A percentile compares a stretch with the other conserved stretches of the same genome.
phyloP scores from a whole-genome alignment of 1,284 basidiomycete species.

The Wolfiporia cocos region DNA sequence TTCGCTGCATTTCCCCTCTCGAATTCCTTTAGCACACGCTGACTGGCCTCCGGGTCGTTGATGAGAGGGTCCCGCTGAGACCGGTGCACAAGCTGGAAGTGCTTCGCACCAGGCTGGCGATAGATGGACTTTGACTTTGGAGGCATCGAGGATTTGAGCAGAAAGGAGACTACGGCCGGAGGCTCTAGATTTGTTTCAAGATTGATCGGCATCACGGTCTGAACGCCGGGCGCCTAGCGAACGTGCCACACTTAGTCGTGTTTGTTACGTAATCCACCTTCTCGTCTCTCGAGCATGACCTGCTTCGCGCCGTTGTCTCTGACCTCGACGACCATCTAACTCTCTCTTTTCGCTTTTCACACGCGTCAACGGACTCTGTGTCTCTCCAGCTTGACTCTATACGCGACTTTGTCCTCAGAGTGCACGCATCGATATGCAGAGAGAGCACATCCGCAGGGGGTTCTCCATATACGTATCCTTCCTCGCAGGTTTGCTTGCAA shows the following conservation, averaged over 20 bases:
- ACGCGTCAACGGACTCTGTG: no score
- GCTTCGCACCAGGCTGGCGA: slow-evolving; percentile 81
- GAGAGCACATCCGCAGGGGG: slow-evolving; percentile 71
- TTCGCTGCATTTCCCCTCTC: slow-evolving; percentile 69
- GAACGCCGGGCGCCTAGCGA: not conserved
- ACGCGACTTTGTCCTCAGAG: slow-evolving; percentile 1
- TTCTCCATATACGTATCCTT: slow-evolving; percentile 77
- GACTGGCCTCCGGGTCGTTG: slow-evolving; percentile 87
- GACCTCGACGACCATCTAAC: slow-evolving; percentile 8
- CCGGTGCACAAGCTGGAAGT: slow-evolving; percentile 96
- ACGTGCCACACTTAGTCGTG: not conserved
- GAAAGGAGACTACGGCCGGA: not conserved
- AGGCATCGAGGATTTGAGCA: not conserved
- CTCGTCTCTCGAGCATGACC: slow-evolving; percentile 13
- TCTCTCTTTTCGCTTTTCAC: not conserved
- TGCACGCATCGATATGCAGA: slow-evolving; percentile 44
- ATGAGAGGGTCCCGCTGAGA: slow-evolving; percentile 95
- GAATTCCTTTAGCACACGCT: slow-evolving; percentile 85
- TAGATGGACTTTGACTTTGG: slow-evolving; percentile 76
- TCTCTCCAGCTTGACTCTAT: no score
- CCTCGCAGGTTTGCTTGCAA: slow-evolving; percentile 13
- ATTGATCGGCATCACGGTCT: not conserved
- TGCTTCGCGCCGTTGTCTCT: slow-evolving; percentile 12
- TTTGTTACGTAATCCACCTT: slow-evolving; percentile 15
- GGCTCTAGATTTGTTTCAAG: not conserved